Evolutionary conservation across 352 stramenopile genomes (phyloP).

Genomic region (Pilasporangium apinafurcum): DNA sequence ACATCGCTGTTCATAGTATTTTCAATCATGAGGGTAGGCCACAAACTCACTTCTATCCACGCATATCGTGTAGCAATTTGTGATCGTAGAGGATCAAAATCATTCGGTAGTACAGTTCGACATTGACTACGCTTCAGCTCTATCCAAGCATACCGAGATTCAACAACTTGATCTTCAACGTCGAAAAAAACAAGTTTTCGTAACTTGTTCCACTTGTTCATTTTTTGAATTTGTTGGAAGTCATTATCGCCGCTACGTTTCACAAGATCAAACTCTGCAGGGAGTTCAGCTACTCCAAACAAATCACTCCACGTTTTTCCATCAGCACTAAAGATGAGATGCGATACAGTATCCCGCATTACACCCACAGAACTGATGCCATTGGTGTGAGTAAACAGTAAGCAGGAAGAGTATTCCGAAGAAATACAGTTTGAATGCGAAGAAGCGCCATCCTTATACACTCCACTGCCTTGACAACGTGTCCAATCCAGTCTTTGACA

Average conservation of each 20-base stretch:
- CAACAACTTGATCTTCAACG: slow-evolving; percentile 2
- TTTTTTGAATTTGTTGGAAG: not conserved
- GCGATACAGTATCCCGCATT: slow-evolving; percentile 27
- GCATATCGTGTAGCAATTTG: slow-evolving; percentile 34
- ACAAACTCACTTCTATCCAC: slow-evolving; percentile 47
- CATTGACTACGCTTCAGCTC: slow-evolving; percentile 23
- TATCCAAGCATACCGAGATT: slow-evolving; percentile 25
- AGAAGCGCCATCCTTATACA: not conserved
- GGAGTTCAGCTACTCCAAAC: slow-evolving; percentile 12
- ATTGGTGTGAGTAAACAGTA: slow-evolving; percentile 3
- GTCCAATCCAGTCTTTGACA: not conserved
- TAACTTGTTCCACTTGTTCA: not conserved
- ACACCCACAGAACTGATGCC: slow-evolving; percentile 7
- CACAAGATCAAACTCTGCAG: slow-evolving; percentile 46
- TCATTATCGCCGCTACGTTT: slow-evolving; percentile 15
- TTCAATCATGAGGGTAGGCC: slow-evolving; percentile 29
- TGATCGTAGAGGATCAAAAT: slow-evolving; percentile 32
- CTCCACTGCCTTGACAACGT: not conserved
- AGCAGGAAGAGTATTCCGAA: slow-evolving; percentile 16
- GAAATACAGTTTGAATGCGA: slow-evolving; percentile 25
- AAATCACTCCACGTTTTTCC: slow-evolving; percentile 22
- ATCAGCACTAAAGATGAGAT: slow-evolving; percentile 15
- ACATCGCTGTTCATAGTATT: slow-evolving; percentile 27
- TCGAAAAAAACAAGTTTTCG: slow-evolving; percentile 16
- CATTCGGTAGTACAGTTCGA: slow-evolving; percentile 32